Percentiles rank a stretch among this genome's conserved stretches.
Evolutionary conservation across 176 grass and related monocot genomes (phyloP).

Genomic region (Elymus sibiricus): DNA sequence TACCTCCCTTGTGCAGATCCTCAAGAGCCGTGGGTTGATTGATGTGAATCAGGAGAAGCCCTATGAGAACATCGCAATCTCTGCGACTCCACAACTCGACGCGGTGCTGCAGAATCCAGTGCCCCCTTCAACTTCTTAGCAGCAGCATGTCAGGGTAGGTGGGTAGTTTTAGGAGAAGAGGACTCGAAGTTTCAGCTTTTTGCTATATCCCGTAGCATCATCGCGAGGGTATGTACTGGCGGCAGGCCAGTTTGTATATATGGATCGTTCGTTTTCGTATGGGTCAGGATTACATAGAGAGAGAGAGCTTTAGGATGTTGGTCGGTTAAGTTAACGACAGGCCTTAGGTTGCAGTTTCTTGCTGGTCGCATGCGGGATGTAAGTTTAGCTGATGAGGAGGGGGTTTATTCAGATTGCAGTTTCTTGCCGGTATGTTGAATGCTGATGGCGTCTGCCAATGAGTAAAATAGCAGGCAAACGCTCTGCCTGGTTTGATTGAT

Average conservation of each 20-base stretch:
- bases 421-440: not conserved
- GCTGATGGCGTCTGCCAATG: not conserved
- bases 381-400: not conserved
- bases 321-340: not conserved
- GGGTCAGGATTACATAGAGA: not conserved
- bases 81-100: slow-evolving; percentile 39
- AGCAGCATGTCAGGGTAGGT: not conserved
- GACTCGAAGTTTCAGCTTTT: not conserved
- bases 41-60: slow-evolving; percentile 70
- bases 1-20: slow-evolving; percentile 45
- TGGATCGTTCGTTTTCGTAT: not conserved
- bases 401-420: not conserved
- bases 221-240: not conserved
- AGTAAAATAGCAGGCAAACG: not conserved
- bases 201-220: not conserved
- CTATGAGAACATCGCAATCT: slow-evolving; percentile 54
- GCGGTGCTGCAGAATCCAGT: slow-evolving; percentile 22
- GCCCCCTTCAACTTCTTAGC: not conserved
- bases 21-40: slow-evolving; percentile 48
- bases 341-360: not conserved
- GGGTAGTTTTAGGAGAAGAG: not conserved
- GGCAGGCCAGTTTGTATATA: slow-evolving; percentile 15
- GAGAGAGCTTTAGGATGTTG: not conserved
- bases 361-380: not conserved
- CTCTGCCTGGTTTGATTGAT: not conserved